phyloP scores from a whole-genome alignment of 2,329 filamentous ascomycete species.

The Sordariomycetes sp. region DNA sequence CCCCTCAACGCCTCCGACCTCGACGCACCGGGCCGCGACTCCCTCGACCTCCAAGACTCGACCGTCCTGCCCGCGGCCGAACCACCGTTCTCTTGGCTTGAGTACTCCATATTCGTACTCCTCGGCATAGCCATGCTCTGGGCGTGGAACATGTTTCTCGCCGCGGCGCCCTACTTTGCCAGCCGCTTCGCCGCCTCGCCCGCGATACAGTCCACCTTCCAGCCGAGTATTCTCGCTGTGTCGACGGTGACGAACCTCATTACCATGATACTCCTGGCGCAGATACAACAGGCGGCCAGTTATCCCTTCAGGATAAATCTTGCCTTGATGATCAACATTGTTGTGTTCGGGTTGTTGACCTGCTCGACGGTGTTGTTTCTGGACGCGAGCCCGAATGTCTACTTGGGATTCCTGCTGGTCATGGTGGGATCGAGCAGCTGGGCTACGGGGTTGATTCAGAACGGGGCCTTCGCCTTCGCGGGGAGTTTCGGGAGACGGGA shows the following conservation, averaged over 20 bases:
- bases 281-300: slow-evolving; percentile 71
- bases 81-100: slow-evolving; percentile 68
- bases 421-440: slow-evolving; percentile 75
- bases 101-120: slow-evolving; percentile 78
- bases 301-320: slow-evolving; percentile 80
- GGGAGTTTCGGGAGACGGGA: slow-evolving; percentile 75
- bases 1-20: slow-evolving; percentile 18
- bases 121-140: slow-evolving; percentile 92
- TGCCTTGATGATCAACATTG: slow-evolving; percentile 68
- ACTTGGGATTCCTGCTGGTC: slow-evolving; percentile 73
- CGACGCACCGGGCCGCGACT: slow-evolving; percentile 8
- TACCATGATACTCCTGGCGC: slow-evolving; percentile 67
- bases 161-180: slow-evolving; percentile 88
- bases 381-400: slow-evolving; percentile 49
- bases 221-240: slow-evolving; percentile 79
- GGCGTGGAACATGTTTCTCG: slow-evolving; percentile 99
- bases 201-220: slow-evolving; percentile 72
- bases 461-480: slow-evolving; percentile 88
- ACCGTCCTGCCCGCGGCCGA: slow-evolving; percentile 20
- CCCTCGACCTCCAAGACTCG: slow-evolving; percentile 14
- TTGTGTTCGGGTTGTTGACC: slow-evolving; percentile 68
- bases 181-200: slow-evolving; percentile 72
- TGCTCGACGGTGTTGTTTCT: slow-evolving; percentile 67
- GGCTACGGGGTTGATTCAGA: slow-evolving; percentile 81
- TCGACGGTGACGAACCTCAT: slow-evolving; percentile 76